A percentile compares a stretch with the other conserved stretches of the same genome.
Conservation (phyloP, 306 rosid genomes). For the Herpetospermum pedunculosum region DNA sequence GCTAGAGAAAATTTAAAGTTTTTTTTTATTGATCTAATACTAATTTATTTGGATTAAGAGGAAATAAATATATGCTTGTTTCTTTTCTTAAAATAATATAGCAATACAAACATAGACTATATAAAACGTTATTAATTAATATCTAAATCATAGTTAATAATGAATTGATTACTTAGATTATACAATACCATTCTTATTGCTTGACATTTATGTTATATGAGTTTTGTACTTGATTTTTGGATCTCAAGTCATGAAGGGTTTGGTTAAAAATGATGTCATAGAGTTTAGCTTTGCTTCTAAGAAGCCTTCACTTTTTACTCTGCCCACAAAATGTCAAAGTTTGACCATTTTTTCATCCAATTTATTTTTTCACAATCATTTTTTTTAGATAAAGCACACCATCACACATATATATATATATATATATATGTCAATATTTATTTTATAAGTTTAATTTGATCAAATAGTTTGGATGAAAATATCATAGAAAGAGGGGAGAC, state of each 20-base stretch:
- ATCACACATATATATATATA: not conserved
- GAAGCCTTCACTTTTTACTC: not conserved
- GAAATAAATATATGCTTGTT: too few species aligned
- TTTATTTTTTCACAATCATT: not conserved
- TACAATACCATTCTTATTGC: not conserved
- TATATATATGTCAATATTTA: too few species aligned
- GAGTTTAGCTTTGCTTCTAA: not conserved
- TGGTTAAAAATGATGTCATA: not conserved
- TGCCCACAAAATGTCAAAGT: not conserved
- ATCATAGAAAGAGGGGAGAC: too few species aligned
- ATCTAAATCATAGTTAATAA: not conserved
- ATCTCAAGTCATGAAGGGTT: not conserved
- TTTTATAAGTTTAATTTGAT: too few species aligned
- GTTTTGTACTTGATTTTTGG: not conserved
- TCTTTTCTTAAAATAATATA: too few species aligned
- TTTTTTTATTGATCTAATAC: too few species aligned
- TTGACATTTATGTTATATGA: not conserved
- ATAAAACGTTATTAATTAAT: not conserved
- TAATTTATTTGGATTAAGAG: too few species aligned
- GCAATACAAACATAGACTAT: not conserved
- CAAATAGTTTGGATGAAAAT: too few species aligned
- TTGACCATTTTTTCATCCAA: not conserved
- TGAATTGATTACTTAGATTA: not conserved
- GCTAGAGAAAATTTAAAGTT: not conserved
- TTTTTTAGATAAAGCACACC: not conserved